Base-by-base conservation (phyloP, 2,329 filamentous ascomycete genomes). In the Rutstroemia sp. region DNA sequence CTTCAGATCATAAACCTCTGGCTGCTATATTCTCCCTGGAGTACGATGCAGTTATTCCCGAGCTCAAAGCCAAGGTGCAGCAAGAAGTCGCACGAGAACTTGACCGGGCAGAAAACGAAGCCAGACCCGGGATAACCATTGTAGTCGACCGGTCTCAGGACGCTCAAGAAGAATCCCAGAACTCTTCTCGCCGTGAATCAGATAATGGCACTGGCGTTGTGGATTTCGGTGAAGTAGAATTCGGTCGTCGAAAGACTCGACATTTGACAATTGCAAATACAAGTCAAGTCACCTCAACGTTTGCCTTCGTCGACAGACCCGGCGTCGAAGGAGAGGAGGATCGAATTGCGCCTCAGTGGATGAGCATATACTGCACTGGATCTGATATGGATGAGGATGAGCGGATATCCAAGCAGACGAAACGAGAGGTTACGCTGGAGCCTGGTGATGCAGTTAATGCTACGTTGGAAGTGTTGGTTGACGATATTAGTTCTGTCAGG, bases 1-100 rank as follows among this genome's bases (percentile, higher is more conserved):
- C 92, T 0, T 97, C 92, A 0, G 94, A 99, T 65, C 94, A 99
- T 72, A 99, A 99, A 69, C 95, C 94, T 0, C 74, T 99, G 2
- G 82, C 86, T 57, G 89, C 91, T 0, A 76, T 92, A 0, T 97
- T 97, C 67, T 86, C 82, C 0, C 73, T 99, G 7, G 86, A 87
- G 46, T 96, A 94, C 67, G 89, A 96, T 60, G 87, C 89, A 0
- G 88, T 96, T 1, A 84, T 95, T 0, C 88, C 91, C 0, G 86
- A 92, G 27, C 74, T 96, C 25, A 96, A 95, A 69, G 83, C 89
- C 1, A 86, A 83, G 60, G 78, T 97, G 0, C 88, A 96, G 60
- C 83, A 88, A 56, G 91, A 97, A 67, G 88, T 97, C 12, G 92
- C 88, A 1, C 81, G 88, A 55, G 88, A 96, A 65, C 76, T 97